Percentiles rank a stretch among this genome's conserved stretches.
Evolutionary conservation across 768 basidiomycete species (phyloP).

Genomic region (Boletus pseudo-olivaceus): DNA sequence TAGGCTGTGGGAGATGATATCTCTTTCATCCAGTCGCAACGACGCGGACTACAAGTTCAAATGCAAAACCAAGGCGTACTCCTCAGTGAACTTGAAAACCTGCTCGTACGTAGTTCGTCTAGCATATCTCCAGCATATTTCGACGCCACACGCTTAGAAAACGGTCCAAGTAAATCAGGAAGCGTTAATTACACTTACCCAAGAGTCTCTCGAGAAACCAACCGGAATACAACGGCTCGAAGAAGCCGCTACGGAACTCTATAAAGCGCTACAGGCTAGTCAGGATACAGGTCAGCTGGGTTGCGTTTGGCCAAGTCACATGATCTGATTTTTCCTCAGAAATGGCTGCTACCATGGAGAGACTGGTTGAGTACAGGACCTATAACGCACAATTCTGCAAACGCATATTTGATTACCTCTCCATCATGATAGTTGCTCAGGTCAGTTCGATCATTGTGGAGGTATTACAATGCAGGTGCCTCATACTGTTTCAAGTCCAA

Average conservation of each 20-base stretch:
- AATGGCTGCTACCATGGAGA: constrained; percentile 96
- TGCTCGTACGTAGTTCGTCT: constrained; percentile 54
- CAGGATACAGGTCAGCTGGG: constrained; percentile 68
- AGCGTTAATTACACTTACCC: constrained; percentile 70
- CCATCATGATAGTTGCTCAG: constrained; percentile 90
- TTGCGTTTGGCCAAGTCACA: neutral
- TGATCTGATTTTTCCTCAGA: constrained; percentile 42
- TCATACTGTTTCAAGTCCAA: constrained; percentile 48
- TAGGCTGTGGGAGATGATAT: constrained; percentile 97
- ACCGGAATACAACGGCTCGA: constrained; percentile 77
- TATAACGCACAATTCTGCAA: constrained; percentile 93
- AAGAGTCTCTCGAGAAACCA: constrained; percentile 84
- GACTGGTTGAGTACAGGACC: constrained; percentile 85
- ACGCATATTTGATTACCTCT: constrained; percentile 81
- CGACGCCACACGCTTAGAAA: constrained; percentile 48
- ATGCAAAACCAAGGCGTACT: constrained; percentile 91
- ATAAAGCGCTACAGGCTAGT: constrained; percentile 90
- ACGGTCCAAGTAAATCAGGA: constrained; percentile 90
- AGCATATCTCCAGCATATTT: neutral
- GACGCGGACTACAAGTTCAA: constrained; percentile 94
- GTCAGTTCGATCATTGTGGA: constrained; percentile 38
- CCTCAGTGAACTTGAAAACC: constrained; percentile 79
- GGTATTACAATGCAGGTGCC: neutral
- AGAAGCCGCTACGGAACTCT: constrained; percentile 80
- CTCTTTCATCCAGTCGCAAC: constrained; percentile 91